Evolutionary conservation across 345 rosid species (phyloP).

Genomic region (Lepidium didymum): DNA sequence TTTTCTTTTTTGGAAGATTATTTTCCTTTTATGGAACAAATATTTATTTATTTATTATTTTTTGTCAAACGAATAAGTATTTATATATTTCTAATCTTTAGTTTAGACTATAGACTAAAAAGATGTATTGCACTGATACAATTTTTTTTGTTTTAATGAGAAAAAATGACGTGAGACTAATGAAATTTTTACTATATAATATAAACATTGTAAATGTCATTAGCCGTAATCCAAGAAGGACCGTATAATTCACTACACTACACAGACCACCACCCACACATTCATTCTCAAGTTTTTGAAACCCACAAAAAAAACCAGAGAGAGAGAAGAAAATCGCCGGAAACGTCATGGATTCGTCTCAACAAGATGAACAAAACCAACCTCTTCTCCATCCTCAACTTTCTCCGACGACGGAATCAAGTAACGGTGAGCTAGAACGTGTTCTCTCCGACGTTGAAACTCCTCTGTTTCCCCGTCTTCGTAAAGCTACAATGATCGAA

Average conservation of each 20-base stretch:
- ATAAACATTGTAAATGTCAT: background rate
- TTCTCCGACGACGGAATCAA: background rate
- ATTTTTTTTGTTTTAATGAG: too few relatives aligned
- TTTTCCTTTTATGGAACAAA: too few relatives aligned
- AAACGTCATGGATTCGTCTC: background rate
- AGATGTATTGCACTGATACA: too few relatives aligned
- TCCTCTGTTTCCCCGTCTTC: constrained; percentile 8
- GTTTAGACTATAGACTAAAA: too few relatives aligned
- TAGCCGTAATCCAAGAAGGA: background rate
- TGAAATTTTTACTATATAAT: too few relatives aligned
- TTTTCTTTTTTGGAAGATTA: too few relatives aligned
- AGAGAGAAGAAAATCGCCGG: background rate
- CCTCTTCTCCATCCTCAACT: background rate
- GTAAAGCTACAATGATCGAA: constrained; percentile 22
- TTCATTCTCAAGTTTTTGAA: background rate
- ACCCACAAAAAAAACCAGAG: background rate
- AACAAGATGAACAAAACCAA: background rate
- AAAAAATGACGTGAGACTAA: too few relatives aligned
- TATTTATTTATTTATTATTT: too few relatives aligned
- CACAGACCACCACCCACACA: background rate
- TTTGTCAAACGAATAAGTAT: too few relatives aligned
- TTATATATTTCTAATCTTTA: too few relatives aligned
- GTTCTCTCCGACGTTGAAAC: constrained; percentile 21
- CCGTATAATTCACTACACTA: background rate
- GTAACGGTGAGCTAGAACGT: constrained; percentile 17